These are phyloP conservation scores for Rheum nobile DNA, from an alignment of 148 eudicot species.

Conservation along the genomic window DNA sequence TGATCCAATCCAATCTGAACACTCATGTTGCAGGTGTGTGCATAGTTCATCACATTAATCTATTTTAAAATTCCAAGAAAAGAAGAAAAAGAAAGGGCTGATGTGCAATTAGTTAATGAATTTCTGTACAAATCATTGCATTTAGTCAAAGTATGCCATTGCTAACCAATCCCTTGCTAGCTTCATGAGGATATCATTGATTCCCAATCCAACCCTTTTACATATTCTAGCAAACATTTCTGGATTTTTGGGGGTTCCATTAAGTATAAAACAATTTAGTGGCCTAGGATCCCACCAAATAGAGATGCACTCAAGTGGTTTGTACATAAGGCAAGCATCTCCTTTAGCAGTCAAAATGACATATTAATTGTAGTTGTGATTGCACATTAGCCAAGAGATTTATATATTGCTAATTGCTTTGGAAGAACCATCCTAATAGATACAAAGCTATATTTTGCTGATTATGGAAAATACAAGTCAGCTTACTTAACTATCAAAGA, in stretches of 20 bases:
- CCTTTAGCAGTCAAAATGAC: not conserved
- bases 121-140: not conserved
- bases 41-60: not conserved
- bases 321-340: not conserved
- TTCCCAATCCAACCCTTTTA: not conserved
- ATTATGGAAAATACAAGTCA: not conserved
- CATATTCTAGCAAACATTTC: not conserved
- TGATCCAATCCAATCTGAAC: conserved; percentile 2
- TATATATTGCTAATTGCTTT: not conserved
- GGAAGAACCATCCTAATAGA: not conserved
- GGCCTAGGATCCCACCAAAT: conserved; percentile 3
- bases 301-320: not conserved
- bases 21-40: conserved; percentile 4
- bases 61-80: not conserved
- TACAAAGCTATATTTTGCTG: not conserved
- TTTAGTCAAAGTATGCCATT: conserved; percentile 3
- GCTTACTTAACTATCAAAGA: not conserved
- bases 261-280: not conserved
- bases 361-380: not conserved
- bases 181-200: not conserved
- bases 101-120: not conserved
- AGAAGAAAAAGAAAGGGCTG: not conserved
- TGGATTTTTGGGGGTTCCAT: not conserved
- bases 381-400: not conserved
- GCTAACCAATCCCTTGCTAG: conserved; percentile 2